Evolutionary conservation across 1,139 yeast genomes (phyloP), one percentile per base, ranked within the genome.

Genomic region (Geotrichum cucujoidarum): DNA sequence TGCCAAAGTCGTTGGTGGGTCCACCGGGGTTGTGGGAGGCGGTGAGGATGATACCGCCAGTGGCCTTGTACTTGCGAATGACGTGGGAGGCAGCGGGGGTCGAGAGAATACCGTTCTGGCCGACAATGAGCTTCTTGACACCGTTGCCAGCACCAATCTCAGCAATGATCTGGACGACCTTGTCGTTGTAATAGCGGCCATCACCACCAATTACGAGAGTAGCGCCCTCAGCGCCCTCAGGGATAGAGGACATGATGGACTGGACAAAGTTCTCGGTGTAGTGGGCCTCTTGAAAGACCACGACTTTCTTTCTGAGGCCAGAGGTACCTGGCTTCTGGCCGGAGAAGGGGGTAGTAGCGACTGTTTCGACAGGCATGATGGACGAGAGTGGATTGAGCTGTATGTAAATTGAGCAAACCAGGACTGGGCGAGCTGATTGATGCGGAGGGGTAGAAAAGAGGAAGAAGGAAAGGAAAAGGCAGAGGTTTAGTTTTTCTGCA

Each of bases 11-110:
- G 55, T 87, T 81, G 32, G 76, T 70, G 52, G 97, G 97, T 5
- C 97, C 97, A 65, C 98, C 98, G n/a, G 98, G 98, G 69, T 92
- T 92, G 69, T 92, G 98, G 31, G 95, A 85, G 3, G 98, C 98
- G 18, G 98, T 92, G 62, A 92, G 75, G 56, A 94, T 88, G 67
- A 92, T 89, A 53, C 97, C 98, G 54, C 98, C 98, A 7, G 97
- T 90, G 54, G 88, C 86, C 49, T 74, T 65, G 57, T 72, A 78
- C 56, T 80, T 78, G 66, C 98, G 80, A 60, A 92, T 92, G 50
- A 92, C 74, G 65, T 89, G 90, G 17, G 96, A 87, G 18, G 97
- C 94, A 20, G 97, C 97, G 1, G 98, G 98, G 3, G 98, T 92
- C 16, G 95, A 86, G 49, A 92, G 74, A 52, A 92, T 75, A 21